A percentile compares a stretch with the other conserved stretches of the same genome.
Evolutionary conservation across 805 yeast species (phyloP).

Genomic region (Lachancea sp.): DNA sequence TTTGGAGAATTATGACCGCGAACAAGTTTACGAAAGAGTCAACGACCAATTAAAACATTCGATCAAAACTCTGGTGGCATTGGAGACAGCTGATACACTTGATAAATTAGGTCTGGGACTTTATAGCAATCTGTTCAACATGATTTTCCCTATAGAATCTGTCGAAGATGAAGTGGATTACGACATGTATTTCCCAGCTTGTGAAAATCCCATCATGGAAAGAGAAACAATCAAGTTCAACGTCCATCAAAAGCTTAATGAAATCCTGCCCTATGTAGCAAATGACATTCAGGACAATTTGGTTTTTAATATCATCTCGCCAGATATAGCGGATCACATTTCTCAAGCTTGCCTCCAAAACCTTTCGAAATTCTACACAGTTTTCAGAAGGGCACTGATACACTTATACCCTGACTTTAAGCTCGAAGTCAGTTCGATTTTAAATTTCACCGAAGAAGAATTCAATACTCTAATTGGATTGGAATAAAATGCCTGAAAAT

Average conservation of each 20-base stretch:
- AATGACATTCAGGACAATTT: slow-evolving; percentile 51
- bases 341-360: slow-evolving; percentile 43
- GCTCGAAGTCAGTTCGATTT: slow-evolving; percentile 17
- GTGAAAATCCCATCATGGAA: slow-evolving; percentile 47
- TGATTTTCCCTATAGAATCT: slow-evolving; percentile 58
- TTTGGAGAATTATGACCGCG: slow-evolving; percentile 30
- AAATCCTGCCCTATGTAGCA: slow-evolving; percentile 49
- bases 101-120: slow-evolving; percentile 50
- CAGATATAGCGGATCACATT: slow-evolving; percentile 52
- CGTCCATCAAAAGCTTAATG: slow-evolving; percentile 40
- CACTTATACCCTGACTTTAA: slow-evolving; percentile 30
- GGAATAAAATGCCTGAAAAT: slow-evolving; percentile 32
- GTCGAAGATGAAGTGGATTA: slow-evolving; percentile 50
- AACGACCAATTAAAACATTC: slow-evolving; percentile 29
- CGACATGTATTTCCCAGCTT: slow-evolving; percentile 56
- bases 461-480: slow-evolving; percentile 68
- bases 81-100: slow-evolving; percentile 45
- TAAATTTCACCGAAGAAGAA: slow-evolving; percentile 36
- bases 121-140: slow-evolving; percentile 56
- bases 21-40: slow-evolving; percentile 24
- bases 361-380: slow-evolving; percentile 40
- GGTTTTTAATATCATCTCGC: slow-evolving; percentile 56
- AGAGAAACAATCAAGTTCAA: slow-evolving; percentile 40
- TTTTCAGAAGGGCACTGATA: slow-evolving; percentile 33
- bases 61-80: slow-evolving; percentile 32